phyloP scores from a whole-genome alignment of 2,329 filamentous ascomycete species.

The Neofusicoccum ribis region DNA sequence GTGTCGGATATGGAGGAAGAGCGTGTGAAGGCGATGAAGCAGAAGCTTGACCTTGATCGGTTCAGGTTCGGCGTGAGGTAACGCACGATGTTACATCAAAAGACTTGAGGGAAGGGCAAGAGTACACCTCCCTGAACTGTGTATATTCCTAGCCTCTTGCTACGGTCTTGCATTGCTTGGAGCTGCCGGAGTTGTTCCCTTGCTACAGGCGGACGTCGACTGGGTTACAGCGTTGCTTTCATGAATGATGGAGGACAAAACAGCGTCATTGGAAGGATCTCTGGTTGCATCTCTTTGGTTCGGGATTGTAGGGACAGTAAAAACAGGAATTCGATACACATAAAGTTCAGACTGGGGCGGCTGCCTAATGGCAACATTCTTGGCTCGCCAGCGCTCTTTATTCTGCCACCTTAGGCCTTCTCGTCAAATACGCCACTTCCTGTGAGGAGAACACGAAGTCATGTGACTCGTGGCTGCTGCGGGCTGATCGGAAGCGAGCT shows the following conservation, averaged over 20 bases:
- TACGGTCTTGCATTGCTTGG: neutral
- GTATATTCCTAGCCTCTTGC: neutral
- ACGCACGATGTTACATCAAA: neutral
- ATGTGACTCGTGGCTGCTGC: neutral
- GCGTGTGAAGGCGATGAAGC: neutral
- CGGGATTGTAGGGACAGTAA: neutral
- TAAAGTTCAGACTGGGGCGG: too few relatives aligned
- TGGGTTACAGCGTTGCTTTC: neutral
- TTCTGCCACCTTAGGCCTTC: too few relatives aligned
- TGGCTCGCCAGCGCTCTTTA: too few relatives aligned
- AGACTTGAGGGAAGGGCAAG: neutral
- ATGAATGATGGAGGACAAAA: neutral
- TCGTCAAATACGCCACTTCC: neutral
- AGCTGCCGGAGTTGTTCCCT: neutral
- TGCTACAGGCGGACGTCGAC: neutral
- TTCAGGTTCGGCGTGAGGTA: constrained; percentile 9
- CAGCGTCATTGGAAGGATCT: neutral
- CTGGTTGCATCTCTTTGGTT: neutral
- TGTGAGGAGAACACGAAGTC: neutral
- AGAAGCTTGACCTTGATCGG: constrained; percentile 5
- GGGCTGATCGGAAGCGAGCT: neutral
- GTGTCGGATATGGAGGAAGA: constrained; percentile 7
- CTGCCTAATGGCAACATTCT: too few relatives aligned
- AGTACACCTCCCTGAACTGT: neutral
- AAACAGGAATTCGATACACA: too few relatives aligned